Conservation (phyloP, 1,139 yeast species). For the Scheffersomyces segobiensis region DNA sequence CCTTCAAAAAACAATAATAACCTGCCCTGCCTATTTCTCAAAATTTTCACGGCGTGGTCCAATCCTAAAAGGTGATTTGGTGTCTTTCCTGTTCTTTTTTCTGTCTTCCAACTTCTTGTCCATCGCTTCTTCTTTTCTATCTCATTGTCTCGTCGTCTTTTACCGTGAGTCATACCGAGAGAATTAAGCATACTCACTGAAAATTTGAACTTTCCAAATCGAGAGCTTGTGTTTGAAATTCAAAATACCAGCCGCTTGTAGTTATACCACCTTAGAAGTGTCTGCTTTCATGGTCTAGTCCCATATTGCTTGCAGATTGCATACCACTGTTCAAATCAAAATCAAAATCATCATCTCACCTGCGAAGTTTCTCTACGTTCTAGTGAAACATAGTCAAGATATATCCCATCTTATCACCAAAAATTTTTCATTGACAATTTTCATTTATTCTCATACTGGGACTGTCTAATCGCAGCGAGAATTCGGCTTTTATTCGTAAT, state of each 20-base stretch:
- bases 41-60: background rate
- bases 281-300: background rate
- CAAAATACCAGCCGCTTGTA: background rate
- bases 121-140: background rate
- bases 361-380: background rate
- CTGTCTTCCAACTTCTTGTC: background rate
- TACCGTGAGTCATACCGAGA: slow-evolving; percentile 3
- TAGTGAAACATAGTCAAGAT: background rate
- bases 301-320: background rate
- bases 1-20: background rate
- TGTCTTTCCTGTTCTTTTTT: background rate
- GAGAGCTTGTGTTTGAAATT: background rate
- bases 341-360: background rate
- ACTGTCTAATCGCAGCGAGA: background rate
- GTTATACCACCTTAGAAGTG: background rate
- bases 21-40: background rate
- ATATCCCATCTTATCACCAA: background rate
- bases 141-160: slow-evolving; percentile 1
- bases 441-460: background rate
- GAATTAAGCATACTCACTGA: background rate
- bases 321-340: background rate
- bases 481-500: background rate
- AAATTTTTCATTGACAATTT: background rate
- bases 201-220: background rate
- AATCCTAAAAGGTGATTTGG: background rate